Base-by-base conservation (phyloP, 768 basidiomycete genomes). In the Royoungia palumana region DNA sequence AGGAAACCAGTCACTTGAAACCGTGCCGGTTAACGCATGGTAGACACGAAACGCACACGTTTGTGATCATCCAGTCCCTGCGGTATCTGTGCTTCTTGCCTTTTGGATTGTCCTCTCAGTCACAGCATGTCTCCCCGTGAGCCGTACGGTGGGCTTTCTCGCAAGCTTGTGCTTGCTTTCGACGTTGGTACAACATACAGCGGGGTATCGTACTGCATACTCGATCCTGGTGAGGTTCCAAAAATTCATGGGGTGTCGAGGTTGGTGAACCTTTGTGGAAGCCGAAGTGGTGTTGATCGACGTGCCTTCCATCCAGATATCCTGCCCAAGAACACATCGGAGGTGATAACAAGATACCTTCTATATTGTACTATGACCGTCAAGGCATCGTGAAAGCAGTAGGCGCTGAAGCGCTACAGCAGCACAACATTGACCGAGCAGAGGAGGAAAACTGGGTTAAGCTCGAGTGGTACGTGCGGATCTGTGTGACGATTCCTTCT, bases 341-440 rank as follows among this genome's bases (percentile, higher is more conserved):
- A 4, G 72, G 74, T 5, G 72, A 77, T 44, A 72, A 68, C 20
- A 80, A 78, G 49, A 75, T 80, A 35, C 78, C 75, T 0, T 74
- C 76, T 0, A 62, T 77, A 27, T 47, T 80, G 13, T 75, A 74
- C 49, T 80, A 80, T 50, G 76, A 77, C 47, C 44, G 53, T 9
- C 50, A 64, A n/a, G 77, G 75, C 2, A 30, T 34, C 0, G 62
- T 72, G 4, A 67, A 58, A 32, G 78, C 77, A 0, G 61, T 71
- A 5, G 78, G 78, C 0, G 75, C 75, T 1, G 76, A 77, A 48
- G 70, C 76, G 0, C 19, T 55, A 12, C 61, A 68, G 14, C 66
- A 70, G 25, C 62, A 65, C 11, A 57, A 70, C 21, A 57, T 70
- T 17, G 70, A 70, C 4, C 51, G 61, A 39, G 76, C 74, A 1